These are phyloP conservation scores for Chondrus crispus DNA, from an alignment of 23 red algal species.

Conservation along the genomic window DNA sequence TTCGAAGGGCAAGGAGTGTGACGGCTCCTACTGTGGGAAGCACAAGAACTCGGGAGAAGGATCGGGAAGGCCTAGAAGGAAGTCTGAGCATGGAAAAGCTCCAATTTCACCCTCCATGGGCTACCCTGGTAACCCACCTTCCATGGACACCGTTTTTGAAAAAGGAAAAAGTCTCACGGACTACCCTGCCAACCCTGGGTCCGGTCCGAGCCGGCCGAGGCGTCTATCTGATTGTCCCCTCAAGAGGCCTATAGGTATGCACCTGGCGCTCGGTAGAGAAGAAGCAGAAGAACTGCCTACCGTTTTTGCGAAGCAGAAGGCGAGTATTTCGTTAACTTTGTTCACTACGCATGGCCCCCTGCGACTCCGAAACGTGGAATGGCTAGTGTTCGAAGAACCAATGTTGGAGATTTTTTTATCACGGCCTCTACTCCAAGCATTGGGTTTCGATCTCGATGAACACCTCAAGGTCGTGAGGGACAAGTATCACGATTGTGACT, in stretches of 20 bases:
- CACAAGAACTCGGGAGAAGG: no score
- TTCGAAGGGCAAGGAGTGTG: no score
- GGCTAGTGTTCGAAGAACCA: background rate
- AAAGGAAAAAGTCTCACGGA: no score
- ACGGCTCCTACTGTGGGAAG: no score
- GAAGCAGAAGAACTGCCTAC: background rate
- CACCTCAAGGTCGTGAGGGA: background rate
- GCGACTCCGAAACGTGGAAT: background rate
- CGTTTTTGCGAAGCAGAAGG: background rate
- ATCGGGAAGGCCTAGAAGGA: no score
- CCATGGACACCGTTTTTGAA: no score
- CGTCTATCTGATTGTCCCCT: no score
- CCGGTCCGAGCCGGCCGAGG: no score
- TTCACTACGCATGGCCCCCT: background rate
- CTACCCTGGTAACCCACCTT: no score
- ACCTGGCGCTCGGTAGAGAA: background rate
- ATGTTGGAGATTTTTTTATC: background rate
- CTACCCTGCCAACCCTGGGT: no score
- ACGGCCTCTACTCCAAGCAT: background rate
- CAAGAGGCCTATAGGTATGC: background rate
- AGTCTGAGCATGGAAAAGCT: no score
- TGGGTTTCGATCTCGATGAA: background rate
- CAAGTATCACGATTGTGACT: background rate
- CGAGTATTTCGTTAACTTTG: background rate
- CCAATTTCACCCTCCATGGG: no score